These are phyloP conservation scores for Taxawa tesnikishii DNA, from an alignment of 2,329 filamentous ascomycete species.

Conservation along the genomic window DNA sequence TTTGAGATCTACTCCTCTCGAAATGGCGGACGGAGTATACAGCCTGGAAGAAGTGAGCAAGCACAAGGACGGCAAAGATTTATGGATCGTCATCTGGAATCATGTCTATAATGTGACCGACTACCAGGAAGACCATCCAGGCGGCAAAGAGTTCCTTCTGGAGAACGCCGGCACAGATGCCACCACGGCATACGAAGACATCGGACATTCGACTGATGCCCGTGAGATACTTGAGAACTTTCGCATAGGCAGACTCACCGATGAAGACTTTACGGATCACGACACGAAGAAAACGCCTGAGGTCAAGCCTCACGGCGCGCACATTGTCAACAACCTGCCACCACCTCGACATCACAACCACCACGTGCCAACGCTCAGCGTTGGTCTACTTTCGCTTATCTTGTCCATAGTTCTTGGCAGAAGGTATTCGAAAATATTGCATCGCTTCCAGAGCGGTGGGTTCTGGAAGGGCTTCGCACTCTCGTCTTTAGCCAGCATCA, in stretches of 20 bases:
- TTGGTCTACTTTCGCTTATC: background rate
- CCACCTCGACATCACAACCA: too few species aligned
- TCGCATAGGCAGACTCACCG: conserved; percentile 23
- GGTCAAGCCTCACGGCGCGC: conserved; percentile 1
- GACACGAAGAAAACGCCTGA: conserved; percentile 7
- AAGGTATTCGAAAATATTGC: background rate
- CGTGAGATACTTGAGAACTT: conserved; percentile 26
- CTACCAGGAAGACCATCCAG: conserved; percentile 94
- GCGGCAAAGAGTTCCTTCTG: conserved; percentile 84
- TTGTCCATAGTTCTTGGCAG: background rate
- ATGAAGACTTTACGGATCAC: conserved; percentile 3
- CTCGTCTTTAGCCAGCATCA: too few species aligned
- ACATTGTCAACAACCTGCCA: too few species aligned
- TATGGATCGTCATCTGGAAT: conserved; percentile 98
- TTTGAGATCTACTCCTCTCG: too few species aligned
- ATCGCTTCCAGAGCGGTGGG: background rate
- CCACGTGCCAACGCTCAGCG: too few species aligned
- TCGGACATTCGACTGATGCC: conserved; percentile 42
- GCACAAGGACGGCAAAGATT: conserved; percentile 91
- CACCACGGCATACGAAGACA: conserved; percentile 83
- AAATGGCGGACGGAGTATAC: conserved; percentile 78
- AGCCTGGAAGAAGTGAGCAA: conserved; percentile 83
- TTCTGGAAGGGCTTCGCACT: too few species aligned
- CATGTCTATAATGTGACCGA: conserved; percentile 76
- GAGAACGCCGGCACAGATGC: conserved; percentile 95